Conservation (phyloP, 352 stramenopile genomes). For the Globisporangium heterothallicum region DNA sequence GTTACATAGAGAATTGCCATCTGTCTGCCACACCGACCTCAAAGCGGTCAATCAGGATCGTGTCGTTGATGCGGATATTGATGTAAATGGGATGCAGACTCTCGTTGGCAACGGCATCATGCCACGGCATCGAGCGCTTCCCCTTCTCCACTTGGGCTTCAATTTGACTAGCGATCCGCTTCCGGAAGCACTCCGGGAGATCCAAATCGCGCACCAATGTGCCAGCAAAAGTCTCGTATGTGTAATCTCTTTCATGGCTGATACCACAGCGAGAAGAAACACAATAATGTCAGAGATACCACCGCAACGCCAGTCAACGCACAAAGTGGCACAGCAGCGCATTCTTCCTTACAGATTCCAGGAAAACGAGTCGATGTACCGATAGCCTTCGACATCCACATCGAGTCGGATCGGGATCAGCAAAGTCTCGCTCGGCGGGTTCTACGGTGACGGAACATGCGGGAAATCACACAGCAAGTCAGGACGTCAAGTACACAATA, state of each 20-base stretch:
- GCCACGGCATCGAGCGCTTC: slow-evolving; percentile 46
- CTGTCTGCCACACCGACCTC: too few species aligned
- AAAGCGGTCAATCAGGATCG: slow-evolving; percentile 76
- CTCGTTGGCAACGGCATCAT: slow-evolving; percentile 43
- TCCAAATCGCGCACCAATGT: slow-evolving; percentile 66
- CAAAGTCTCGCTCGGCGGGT: slow-evolving; percentile 38
- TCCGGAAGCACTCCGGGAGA: slow-evolving; percentile 68
- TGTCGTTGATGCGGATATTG: slow-evolving; percentile 78
- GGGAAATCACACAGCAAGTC: not conserved
- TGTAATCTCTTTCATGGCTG: slow-evolving; percentile 69
- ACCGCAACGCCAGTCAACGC: too few species aligned
- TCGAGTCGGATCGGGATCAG: slow-evolving; percentile 72
- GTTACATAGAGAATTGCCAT: too few species aligned
- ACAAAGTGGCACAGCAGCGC: too few species aligned
- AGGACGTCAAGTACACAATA: not conserved
- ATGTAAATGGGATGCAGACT: slow-evolving; percentile 77
- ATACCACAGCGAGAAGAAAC: not conserved
- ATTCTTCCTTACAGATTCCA: slow-evolving; percentile 55
- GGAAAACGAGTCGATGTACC: slow-evolving; percentile 79
- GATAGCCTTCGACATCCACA: slow-evolving; percentile 72
- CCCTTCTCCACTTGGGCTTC: slow-evolving; percentile 66
- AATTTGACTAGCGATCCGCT: slow-evolving; percentile 56
- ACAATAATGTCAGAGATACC: too few species aligned
- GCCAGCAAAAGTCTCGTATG: slow-evolving; percentile 68
- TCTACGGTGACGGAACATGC: slow-evolving; percentile 19